Evolutionary conservation across 176 grass and related monocot species (phyloP).

Genomic region (Elymus sibiricus): DNA sequence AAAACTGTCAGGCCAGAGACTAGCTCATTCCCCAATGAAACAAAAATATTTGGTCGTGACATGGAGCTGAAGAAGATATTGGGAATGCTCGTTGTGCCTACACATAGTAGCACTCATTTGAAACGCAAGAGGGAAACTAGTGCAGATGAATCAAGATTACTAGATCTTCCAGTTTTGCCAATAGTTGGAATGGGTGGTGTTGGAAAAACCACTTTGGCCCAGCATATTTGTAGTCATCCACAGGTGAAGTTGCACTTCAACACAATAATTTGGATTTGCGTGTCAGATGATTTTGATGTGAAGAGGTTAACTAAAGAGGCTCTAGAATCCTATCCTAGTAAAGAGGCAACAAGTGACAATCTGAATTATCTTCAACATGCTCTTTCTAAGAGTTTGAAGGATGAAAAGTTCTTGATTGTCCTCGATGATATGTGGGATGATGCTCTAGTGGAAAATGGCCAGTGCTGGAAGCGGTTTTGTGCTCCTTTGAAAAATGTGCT

Average conservation of each 20-base stretch:
- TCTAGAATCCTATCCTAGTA: neutral
- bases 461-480: constrained; percentile 7
- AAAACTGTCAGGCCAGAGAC: neutral
- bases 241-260: neutral
- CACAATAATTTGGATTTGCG: constrained; percentile 28
- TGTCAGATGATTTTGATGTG: constrained; percentile 28
- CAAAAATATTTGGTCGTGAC: neutral
- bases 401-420: constrained; percentile 20
- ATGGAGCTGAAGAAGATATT: neutral
- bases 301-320: constrained; percentile 21
- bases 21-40: neutral
- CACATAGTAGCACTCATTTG: neutral
- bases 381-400: neutral
- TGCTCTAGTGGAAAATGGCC: neutral
- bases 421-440: constrained; percentile 24
- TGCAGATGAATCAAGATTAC: neutral
- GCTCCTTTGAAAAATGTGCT: neutral
- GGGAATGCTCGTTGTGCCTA: neutral
- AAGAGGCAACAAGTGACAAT: neutral
- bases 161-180: neutral
- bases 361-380: neutral
- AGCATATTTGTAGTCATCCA: neutral
- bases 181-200: neutral
- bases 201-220: neutral
- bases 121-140: neutral